Percentiles rank a stretch among this genome's conserved stretches.
Conservation (phyloP, 179 eudicot genomes). For the Actinidia chinensis region DNA sequence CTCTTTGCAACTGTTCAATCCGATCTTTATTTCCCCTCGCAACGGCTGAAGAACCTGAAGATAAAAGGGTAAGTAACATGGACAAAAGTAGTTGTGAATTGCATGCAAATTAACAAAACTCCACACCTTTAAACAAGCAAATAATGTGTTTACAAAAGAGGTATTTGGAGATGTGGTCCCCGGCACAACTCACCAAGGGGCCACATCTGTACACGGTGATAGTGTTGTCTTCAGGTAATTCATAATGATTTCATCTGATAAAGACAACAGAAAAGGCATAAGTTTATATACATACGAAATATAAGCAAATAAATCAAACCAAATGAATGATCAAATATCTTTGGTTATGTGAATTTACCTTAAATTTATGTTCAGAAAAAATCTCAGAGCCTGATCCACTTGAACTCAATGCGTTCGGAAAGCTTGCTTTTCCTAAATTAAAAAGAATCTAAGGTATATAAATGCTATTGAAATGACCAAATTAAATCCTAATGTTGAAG, state of each 20-base stretch:
- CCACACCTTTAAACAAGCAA: conserved; percentile 77
- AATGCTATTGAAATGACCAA: not conserved
- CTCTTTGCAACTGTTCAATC: conserved; percentile 96
- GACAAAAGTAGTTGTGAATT: not conserved
- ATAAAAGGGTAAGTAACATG: not conserved
- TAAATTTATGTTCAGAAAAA: conserved; percentile 84
- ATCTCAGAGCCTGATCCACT: conserved; percentile 86
- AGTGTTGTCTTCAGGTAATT: conserved; percentile 91
- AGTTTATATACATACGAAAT: not conserved
- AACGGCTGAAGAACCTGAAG: conserved; percentile 95
- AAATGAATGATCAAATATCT: not conserved
- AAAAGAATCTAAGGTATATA: conserved; percentile 9
- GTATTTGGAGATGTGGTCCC: conserved; percentile 98
- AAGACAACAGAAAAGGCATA: conserved; percentile 12
- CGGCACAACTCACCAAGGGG: conserved; percentile 96
- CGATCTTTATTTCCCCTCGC: conserved; percentile 92
- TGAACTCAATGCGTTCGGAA: conserved; percentile 92
- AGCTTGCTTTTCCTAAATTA: conserved; percentile 83
- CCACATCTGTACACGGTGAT: conserved; percentile 99
- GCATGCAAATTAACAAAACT: conserved; percentile 2
- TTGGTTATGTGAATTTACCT: conserved; percentile 42
- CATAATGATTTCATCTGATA: conserved; percentile 84
- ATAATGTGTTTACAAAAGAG: conserved; percentile 86
- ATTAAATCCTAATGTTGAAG: not conserved
- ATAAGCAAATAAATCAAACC: not conserved